Percentiles rank a stretch among this genome's conserved stretches.
These are phyloP conservation scores for Rhodotorula glutinis DNA, from an alignment of 1,284 basidiomycete genomes.

Conservation along the genomic window DNA sequence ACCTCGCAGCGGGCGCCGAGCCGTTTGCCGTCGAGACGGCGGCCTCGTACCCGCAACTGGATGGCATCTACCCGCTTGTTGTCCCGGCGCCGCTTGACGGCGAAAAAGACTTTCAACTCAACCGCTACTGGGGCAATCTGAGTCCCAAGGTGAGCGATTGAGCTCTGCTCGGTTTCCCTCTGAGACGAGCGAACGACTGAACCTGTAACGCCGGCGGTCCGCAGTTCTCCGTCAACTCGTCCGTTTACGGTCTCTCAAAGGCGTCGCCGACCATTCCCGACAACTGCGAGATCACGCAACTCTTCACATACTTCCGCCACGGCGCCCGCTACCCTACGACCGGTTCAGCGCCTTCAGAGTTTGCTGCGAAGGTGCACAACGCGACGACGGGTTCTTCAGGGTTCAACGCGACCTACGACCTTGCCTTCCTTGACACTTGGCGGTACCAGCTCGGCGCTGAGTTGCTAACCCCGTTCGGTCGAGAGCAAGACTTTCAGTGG, in stretches of 20 bases:
- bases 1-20: slow-evolving; percentile 52
- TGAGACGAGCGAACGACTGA: too few relatives aligned
- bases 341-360: slow-evolving; percentile 61
- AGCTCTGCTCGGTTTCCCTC: too few relatives aligned
- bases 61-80: slow-evolving; percentile 51
- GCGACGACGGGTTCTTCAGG: slow-evolving; percentile 47
- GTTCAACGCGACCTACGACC: slow-evolving; percentile 54
- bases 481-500: slow-evolving; percentile 59
- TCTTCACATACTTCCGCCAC: slow-evolving; percentile 44
- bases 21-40: slow-evolving; percentile 55
- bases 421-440: slow-evolving; percentile 71
- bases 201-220: too few relatives aligned
- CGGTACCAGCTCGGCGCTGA: slow-evolving; percentile 56
- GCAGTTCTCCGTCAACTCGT: slow-evolving; percentile 50
- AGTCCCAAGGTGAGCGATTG: slow-evolving; percentile 36
- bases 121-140: slow-evolving; percentile 49
- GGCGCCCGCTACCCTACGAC: slow-evolving; percentile 72
- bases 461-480: slow-evolving; percentile 60
- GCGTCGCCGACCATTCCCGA: slow-evolving; percentile 67
- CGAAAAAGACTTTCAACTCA: slow-evolving; percentile 46
- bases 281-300: slow-evolving; percentile 60
- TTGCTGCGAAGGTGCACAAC: slow-evolving; percentile 52
- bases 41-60: slow-evolving; percentile 48
- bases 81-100: slow-evolving; percentile 8
- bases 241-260: slow-evolving; percentile 62